Evolutionary conservation across 2,329 filamentous ascomycete species (phyloP).

Genomic region (Epichloe glyceriae): DNA sequence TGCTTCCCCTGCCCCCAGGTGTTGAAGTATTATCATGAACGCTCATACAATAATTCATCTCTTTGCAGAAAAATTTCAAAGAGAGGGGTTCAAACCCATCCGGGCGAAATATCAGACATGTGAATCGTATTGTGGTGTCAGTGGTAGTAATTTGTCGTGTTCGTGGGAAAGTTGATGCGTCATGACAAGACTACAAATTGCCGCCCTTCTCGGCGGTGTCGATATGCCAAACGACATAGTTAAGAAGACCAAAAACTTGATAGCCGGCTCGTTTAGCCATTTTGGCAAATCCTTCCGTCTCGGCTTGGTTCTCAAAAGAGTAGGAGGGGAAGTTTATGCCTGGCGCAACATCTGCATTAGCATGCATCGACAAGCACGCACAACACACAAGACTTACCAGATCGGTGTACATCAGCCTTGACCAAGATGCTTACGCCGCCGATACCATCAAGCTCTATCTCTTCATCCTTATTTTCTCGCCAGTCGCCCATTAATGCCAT

Average conservation of each 20-base stretch:
- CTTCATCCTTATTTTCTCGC: slow-evolving; percentile 80
- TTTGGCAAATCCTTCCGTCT: slow-evolving; percentile 96
- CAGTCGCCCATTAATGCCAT: slow-evolving; percentile 89
- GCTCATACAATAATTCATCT: slow-evolving; percentile 12
- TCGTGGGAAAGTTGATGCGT: neutral
- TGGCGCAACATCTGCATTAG: slow-evolving; percentile 24
- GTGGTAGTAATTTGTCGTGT: neutral
- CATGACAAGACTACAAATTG: slow-evolving; percentile 39
- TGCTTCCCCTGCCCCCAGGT: neutral
- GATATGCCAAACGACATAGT: slow-evolving; percentile 98
- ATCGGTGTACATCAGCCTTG: slow-evolving; percentile 93
- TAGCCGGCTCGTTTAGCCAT: slow-evolving; percentile 97
- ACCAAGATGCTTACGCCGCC: slow-evolving; percentile 96
- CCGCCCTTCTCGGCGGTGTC: slow-evolving; percentile 91
- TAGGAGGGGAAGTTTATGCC: slow-evolving; percentile 97
- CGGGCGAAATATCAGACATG: slow-evolving; percentile 12
- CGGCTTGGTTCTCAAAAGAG: slow-evolving; percentile 95
- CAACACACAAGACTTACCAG: slow-evolving; percentile 43
- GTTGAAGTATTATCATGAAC: slow-evolving; percentile 14
- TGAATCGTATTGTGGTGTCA: slow-evolving; percentile 8
- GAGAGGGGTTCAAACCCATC: slow-evolving; percentile 9
- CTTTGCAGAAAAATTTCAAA: slow-evolving; percentile 8
- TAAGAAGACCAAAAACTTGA: slow-evolving; percentile 80
- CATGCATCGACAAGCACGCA: neutral
- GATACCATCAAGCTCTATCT: slow-evolving; percentile 87